Base-by-base conservation (phyloP, 345 rosid species). In the Arabidopsis suecica region DNA sequence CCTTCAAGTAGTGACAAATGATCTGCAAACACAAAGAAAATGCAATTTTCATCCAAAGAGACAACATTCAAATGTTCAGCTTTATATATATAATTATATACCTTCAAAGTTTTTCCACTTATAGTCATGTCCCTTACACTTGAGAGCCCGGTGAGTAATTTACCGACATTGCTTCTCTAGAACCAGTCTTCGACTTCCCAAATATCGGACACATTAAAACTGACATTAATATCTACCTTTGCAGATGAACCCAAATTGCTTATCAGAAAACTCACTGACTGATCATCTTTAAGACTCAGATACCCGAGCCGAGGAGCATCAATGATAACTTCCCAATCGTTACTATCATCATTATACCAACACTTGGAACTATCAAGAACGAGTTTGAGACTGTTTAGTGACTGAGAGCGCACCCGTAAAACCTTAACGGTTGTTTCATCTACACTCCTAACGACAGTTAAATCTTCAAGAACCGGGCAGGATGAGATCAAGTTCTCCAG, bases 271-370 rank as follows among this genome's bases (percentile, higher is more conserved):
- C 22, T 38, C 1, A 5, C 72, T 5, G 72, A 50, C 5, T 40
- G 38, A 40, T 22, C 48, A 54, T 68, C 72, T 3, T 5, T 0
- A 40, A 68, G 36, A 18, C 50, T 53, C 37, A 53, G 37, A 54
- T 68, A 68, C 0, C 14, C 30, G 9, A 68, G 72, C n/a, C 25
- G 22, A 68, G 62, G 61, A 68, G 50, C 49, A 51, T 68, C 72
- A n/a, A 68, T 53, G 50, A 68, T 6, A 54, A 68, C 61, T 30
- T 67, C 14, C 28, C 50, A 44, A 13, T 63, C 53, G 5, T 41
- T 22, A 44, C 53, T 44, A 44, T 63, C 50, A 41, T 63, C 68
- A 65, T 2, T 65, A 49, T 16, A 44, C 54, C 68, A 63, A 63
- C 54, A 42, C 40, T 63, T 63, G 37, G 54, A 28, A 44, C 54